Conservation (phyloP, 495 filamentous ascomycete genomes). For the Penicillium macrosclerotiorum region DNA sequence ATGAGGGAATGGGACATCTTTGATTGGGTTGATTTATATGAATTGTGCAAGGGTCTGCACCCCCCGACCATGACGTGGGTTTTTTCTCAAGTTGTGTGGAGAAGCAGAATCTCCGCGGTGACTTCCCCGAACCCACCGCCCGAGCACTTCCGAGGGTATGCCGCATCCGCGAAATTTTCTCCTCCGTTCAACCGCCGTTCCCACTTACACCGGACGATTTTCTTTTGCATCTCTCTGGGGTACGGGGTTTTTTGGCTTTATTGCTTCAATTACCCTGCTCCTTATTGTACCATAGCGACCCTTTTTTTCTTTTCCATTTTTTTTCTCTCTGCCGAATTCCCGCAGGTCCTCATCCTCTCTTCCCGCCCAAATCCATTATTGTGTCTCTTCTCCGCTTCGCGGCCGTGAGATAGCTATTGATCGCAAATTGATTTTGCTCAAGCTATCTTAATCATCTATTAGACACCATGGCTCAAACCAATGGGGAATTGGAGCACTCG, state of each 20-base stretch:
- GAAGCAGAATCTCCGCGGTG: conserved; percentile 18
- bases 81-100: conserved; percentile 15
- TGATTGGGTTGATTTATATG: no score
- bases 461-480: conserved; percentile 41
- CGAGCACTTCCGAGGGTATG: conserved; percentile 48
- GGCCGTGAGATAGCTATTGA: conserved; percentile 16
- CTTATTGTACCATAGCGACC: conserved; percentile 37
- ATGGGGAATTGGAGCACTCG: conserved; percentile 43
- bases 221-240: conserved; percentile 31
- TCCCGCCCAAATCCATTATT: conserved; percentile 8
- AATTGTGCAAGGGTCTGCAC: no score
- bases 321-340: conserved; percentile 14
- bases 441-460: conserved; percentile 21
- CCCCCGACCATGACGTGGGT: no score
- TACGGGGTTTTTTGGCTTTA: conserved; percentile 39
- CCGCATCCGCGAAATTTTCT: conserved; percentile 48
- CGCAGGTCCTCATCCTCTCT: conserved; percentile 15
- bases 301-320: conserved; percentile 18
- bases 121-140: conserved; percentile 36
- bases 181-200: conserved; percentile 30
- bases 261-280: conserved; percentile 41
- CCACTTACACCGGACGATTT: conserved; percentile 21
- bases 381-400: conserved; percentile 15
- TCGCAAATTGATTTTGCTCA: conserved; percentile 14
- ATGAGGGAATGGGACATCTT: no score